Base-by-base conservation (phyloP, 352 stramenopile genomes). In the Pythium insidiosum region DNA sequence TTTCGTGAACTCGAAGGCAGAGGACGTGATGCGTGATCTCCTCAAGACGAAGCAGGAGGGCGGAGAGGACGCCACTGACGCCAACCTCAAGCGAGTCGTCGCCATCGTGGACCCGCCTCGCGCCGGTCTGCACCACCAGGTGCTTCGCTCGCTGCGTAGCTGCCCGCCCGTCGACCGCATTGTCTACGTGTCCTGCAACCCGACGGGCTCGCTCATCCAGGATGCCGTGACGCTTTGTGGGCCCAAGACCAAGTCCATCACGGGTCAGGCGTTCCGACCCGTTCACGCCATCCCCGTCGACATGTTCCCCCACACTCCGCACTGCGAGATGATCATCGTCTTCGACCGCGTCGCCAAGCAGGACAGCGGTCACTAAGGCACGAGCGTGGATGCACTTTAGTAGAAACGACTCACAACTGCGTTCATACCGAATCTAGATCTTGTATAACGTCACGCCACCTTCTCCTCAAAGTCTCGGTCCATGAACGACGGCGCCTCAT, bases 151-250 rank as follows among this genome's bases (percentile, higher is more conserved):
- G 22, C 59, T 97, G 18, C 85, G 88, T 38, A 66, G 65, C 20
- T 97, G 74, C 35, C 68, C 66, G 1, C 73, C 73, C 0, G 83
- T 97, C 23, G 74, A 92, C 50, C 72, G 84, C 41, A 84, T 98
- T 47, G 80, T 99, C 18, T 99, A 99, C 61, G 95, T 99, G 38
- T 98, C 88, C 26, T 99, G 96, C 73, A 99, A 99, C 71, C 96
- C 96, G 15, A 98, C 91, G 2, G 93, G 88, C 29, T 97, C 88
- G 38, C 77, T 99, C 41, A 74, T 97, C 7, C 68, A 91, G 50
- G 78, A 93, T 45, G 78, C 77, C 4, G 62, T 83, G 50, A 88
- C 63, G 38, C 77, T 99, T 12, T 99, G 96, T 58, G 68, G 78
- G 7, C 90, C 94, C 16, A 84, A 89, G 37, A 97, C 91, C 16